Evolutionary conservation across 306 rosid genomes (phyloP), one percentile per base, ranked within the genome.

Genomic region (Sechiopsis laciniata): DNA sequence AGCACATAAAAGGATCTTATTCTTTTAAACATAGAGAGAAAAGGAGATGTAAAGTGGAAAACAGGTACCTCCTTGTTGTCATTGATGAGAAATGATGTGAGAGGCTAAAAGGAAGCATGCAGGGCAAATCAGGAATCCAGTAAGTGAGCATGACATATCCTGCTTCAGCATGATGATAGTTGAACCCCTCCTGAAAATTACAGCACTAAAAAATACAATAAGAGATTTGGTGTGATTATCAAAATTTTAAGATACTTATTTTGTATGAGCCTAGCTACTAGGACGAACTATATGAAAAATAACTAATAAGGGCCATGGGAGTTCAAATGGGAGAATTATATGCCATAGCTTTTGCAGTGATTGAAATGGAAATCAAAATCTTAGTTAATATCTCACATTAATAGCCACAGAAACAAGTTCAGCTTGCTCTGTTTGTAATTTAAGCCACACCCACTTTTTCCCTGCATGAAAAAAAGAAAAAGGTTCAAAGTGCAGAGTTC

Each of bases 51-150:
- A 60, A 21, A 58, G 45, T 16, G 59, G 71, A 75, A 19, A 26
- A 56, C 1, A n/a, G 9, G 29, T 69, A 82, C 87, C 83, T 76
- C 79, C 66, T 61, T 74, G 64, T 62, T 78, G 75, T 78, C 73
- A 62, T 80, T 85, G 62, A 85, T 80, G 75, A 83, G 82, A 58
- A 85, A 85, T 85, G 87, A 70, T 81, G 87, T 0, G 87, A 85
- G 82, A 83, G 87, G 80, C 82, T 77, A 54, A 61, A 73, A 53
- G 87, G 74, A 83, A 85, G 85, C 83, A 77, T 42, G 69, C 80
- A 78, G 46, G 75, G 80, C 10, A 74, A 81, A 51, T 61, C 69
- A 19, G 87, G 83, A 65, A 85, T 78, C 86, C 84, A 85, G 55
- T 63, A 56, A n/a, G 81, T 76, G 20, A 85, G 46, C 83, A 85